Base-by-base conservation (phyloP, 202 grass and related monocot species). In the Zizania palustris region DNA sequence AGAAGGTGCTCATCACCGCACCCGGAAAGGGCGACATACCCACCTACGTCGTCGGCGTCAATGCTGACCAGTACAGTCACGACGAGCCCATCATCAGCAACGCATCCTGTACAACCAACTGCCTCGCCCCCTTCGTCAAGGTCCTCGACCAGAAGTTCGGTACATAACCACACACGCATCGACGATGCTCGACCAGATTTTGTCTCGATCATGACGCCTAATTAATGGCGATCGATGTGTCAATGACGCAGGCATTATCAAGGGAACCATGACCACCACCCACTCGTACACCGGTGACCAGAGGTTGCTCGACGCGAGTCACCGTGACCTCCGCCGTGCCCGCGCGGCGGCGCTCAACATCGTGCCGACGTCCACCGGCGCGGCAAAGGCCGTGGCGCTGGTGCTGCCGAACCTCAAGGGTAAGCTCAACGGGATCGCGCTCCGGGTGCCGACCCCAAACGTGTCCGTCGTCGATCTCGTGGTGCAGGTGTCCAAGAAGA, bases 231-330 rank as follows among this genome's bases (percentile, higher is more conserved):
- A 28, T 28, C 14, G 22, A 20, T 11, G 20, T 22, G 63, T 20
- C 36, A 75, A 76, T 75, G 28, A 70, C 21, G 36, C 84, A 97
- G 94, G 91, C 21, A 97, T 97, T 73, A 90, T 97, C 72, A 97
- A 97, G 91, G 94, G 94, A 9, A 97, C 94, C 21, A 97, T 97
- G 94, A 97, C 94, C 56, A 97, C 94, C 67, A 97, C 94, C 69
- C 94, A 97, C 79, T 97, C 94, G 0, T 97, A 97, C 91, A 97
- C 94, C 22, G 94, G 94, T 5, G 94, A 97, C 87, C 94, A 97
- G 75, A 84, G 94, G 79, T 80, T 97, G 55, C 84, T 97, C 13
- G 94, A 97, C 77, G 94, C 94, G 1, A 90, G 89, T 80, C 94
- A 97, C 87, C 91, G 94, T 3, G 94, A 97, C 77, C 89, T 97